A percentile compares a stretch with the other conserved stretches of the same genome.
Conservation (phyloP, 1,284 basidiomycete species). For the Earliella scabrosa region DNA sequence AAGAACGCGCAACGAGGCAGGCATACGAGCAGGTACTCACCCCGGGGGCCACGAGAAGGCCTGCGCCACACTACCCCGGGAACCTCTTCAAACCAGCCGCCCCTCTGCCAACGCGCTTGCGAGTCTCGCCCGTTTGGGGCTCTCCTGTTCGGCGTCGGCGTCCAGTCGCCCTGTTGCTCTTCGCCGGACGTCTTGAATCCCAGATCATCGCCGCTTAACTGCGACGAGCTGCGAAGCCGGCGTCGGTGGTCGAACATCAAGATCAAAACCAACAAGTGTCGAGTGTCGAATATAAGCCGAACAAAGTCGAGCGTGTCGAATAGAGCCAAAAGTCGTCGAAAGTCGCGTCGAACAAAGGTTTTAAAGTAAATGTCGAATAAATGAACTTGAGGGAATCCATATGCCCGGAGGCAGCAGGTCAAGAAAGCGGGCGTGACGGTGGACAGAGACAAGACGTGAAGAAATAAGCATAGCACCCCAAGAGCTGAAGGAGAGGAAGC, state of each 20-base stretch:
- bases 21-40: constrained; percentile 19
- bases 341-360: neutral
- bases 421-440: neutral
- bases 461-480: neutral
- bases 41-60: constrained; percentile 26
- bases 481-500: neutral
- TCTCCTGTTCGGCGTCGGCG: constrained; percentile 10
- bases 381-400: neutral
- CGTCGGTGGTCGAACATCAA: neutral
- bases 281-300: too few species aligned
- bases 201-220: constrained; percentile 10
- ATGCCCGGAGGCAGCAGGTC: constrained; percentile 1
- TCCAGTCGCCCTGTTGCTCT: constrained; percentile 17
- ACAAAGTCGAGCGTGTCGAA: too few species aligned
- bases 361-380: neutral
- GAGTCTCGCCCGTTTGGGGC: constrained; percentile 10
- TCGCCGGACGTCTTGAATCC: constrained; percentile 11
- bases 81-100: constrained; percentile 15
- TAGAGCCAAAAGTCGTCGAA: neutral
- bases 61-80: constrained; percentile 22
- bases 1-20: neutral
- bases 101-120: constrained; percentile 22
- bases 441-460: neutral
- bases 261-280: neutral
- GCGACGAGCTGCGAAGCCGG: constrained; percentile 10